These are phyloP conservation scores for Pleurotus sapidus DNA, from an alignment of 768 basidiomycete genomes.

Conservation along the genomic window DNA sequence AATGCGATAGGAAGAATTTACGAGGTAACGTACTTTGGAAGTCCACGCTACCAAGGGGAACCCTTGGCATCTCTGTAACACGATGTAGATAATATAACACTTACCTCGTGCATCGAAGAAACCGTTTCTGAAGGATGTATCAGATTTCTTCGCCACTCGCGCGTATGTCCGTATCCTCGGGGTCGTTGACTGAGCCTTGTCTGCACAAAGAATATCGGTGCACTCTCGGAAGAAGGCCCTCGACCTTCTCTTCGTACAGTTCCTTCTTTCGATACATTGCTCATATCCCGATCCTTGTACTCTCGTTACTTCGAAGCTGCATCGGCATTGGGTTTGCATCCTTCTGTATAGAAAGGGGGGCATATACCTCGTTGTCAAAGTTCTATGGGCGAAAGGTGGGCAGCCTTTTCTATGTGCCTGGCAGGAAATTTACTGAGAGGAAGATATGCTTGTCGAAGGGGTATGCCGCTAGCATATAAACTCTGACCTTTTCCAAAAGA, in stretches of 20 bases:
- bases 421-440: no score
- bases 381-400: no score
- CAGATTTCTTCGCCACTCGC: constrained; percentile 96
- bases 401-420: constrained; percentile 45
- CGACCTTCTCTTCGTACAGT: constrained; percentile 79
- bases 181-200: no score
- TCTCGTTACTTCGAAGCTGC: constrained; percentile 60
- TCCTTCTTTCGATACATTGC: constrained; percentile 80
- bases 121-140: constrained; percentile 78
- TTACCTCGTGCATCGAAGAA: constrained; percentile 90
- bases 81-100: no score
- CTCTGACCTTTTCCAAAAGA: no score
- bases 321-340: constrained; percentile 55
- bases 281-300: constrained; percentile 83
- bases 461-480: no score
- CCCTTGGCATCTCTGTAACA: no score
- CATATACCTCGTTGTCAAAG: no score
- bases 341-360: no score
- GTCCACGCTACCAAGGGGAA: no score
- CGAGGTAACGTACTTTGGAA: constrained; percentile 58
- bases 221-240: constrained; percentile 84
- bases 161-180: constrained; percentile 89
- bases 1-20: not conserved
- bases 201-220: no score
- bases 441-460: no score